Evolutionary conservation across 2,329 filamentous ascomycete genomes (phyloP).

Genomic region (Trichoderma sp.): DNA sequence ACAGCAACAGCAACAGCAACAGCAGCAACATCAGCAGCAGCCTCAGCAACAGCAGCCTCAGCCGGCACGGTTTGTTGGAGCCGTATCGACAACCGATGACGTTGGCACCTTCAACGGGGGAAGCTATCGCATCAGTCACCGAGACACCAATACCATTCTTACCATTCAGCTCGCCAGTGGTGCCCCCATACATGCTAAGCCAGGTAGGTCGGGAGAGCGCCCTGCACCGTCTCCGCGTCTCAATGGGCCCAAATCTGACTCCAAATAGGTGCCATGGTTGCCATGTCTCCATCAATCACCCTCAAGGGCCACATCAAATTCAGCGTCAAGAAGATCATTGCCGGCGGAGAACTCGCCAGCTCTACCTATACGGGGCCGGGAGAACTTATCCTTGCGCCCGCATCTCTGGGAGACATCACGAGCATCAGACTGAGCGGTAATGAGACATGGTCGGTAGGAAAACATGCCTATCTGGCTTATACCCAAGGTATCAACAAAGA

Average conservation of each 20-base stretch:
- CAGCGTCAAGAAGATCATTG: conserved; percentile 86
- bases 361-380: conserved; percentile 88
- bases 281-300: conserved; percentile 87
- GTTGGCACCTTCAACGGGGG: conserved; percentile 97
- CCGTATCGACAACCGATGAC: conserved; percentile 72
- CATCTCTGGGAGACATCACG: conserved; percentile 82
- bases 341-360: conserved; percentile 75
- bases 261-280: conserved; percentile 78
- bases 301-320: conserved; percentile 85
- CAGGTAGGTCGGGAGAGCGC: conserved; percentile 53
- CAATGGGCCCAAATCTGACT: not conserved
- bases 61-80: conserved; percentile 61
- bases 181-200: conserved; percentile 79
- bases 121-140: conserved; percentile 88
- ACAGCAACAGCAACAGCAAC: conserved; percentile 37
- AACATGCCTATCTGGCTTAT: conserved; percentile 82
- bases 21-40: conserved; percentile 35
- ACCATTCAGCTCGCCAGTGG: conserved; percentile 89
- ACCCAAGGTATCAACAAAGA: conserved; percentile 90
- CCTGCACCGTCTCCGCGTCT: too few species aligned
- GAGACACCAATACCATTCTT: conserved; percentile 86
- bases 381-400: conserved; percentile 82
- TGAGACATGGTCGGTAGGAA: conserved; percentile 81
- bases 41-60: conserved; percentile 30
- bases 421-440: conserved; percentile 73